Evolutionary conservation across 306 rosid genomes (phyloP).

Genomic region (Sindora glabra): DNA sequence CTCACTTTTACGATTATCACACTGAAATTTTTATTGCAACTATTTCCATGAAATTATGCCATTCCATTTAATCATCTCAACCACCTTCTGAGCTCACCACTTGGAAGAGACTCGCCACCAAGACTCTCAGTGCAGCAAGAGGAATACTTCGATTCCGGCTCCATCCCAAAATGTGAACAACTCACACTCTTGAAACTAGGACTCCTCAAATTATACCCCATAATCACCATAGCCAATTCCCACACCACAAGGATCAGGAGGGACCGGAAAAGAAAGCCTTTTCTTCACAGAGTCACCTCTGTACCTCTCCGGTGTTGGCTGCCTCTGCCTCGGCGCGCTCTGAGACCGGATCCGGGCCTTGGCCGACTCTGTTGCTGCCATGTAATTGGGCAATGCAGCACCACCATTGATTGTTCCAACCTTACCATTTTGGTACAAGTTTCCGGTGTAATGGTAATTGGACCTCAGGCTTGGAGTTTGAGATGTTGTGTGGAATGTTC

Average conservation of each 20-base stretch:
- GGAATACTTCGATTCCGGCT: constrained; percentile 82
- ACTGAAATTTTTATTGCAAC: too few species aligned
- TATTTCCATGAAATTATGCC: constrained; percentile 10
- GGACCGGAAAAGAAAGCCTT: constrained; percentile 86
- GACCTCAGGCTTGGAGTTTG: constrained; percentile 91
- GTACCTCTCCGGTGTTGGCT: constrained; percentile 78
- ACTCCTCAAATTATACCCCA: constrained; percentile 66
- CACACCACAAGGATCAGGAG: constrained; percentile 57
- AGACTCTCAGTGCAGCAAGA: constrained; percentile 85
- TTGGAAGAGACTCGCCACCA: constrained; percentile 84
- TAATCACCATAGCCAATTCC: constrained; percentile 49
- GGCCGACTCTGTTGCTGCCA: constrained; percentile 97
- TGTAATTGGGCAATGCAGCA: constrained; percentile 75
- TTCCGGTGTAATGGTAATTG: constrained; percentile 57
- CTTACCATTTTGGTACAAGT: constrained; percentile 37
- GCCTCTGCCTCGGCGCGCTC: constrained; percentile 93
- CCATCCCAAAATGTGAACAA: constrained; percentile 54
- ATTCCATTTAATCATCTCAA: constrained; percentile 48
- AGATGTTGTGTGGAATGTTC: constrained; percentile 48
- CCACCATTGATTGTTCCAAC: constrained; percentile 32
- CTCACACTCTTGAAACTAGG: constrained; percentile 84
- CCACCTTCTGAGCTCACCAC: constrained; percentile 83
- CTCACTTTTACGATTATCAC: too few species aligned
- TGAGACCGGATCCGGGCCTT: constrained; percentile 86
- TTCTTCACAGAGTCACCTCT: constrained; percentile 77